Percentiles rank a stretch among this genome's conserved stretches.
Evolutionary conservation across 106 monocot genomes (phyloP).

Genomic region (Iris macrosiphon): DNA sequence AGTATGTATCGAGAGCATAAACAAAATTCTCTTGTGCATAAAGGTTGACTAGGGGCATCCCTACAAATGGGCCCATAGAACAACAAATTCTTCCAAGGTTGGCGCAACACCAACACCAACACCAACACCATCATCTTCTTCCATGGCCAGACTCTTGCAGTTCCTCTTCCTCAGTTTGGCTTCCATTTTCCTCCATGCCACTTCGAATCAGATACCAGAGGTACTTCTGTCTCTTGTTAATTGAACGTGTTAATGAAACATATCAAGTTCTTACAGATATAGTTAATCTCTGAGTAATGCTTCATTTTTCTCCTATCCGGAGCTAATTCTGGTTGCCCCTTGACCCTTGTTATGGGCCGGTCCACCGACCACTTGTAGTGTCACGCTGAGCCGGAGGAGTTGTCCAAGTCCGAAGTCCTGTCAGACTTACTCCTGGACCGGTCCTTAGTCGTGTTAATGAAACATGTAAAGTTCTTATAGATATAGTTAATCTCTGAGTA

Average conservation of each 20-base stretch:
- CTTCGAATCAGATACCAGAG: conserved; percentile 30
- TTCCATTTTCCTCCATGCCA: conserved; percentile 19
- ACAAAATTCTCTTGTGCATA: conserved; percentile 15
- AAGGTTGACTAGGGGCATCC: background rate
- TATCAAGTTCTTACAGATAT: background rate
- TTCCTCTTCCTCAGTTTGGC: conserved; percentile 21
- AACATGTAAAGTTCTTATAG: background rate
- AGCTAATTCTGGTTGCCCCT: too few species aligned
- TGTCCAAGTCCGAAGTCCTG: too few species aligned
- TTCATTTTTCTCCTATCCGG: too few species aligned
- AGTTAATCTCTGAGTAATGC: background rate
- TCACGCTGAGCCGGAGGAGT: too few species aligned
- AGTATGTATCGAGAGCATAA: conserved; percentile 10
- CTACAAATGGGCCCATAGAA: conserved; percentile 24
- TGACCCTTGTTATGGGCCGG: too few species aligned
- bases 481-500: background rate
- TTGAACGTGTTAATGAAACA: background rate
- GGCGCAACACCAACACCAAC: background rate
- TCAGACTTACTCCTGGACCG: too few species aligned
- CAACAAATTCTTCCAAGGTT: background rate
- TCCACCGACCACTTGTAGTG: too few species aligned
- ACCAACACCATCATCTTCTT: conserved; percentile 4
- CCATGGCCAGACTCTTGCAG: conserved; percentile 25
- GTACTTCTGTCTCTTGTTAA: conserved; percentile 7
- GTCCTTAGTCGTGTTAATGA: background rate